phyloP scores from a whole-genome alignment of 2,329 filamentous ascomycete species.

The Fusarium zealandicum region DNA sequence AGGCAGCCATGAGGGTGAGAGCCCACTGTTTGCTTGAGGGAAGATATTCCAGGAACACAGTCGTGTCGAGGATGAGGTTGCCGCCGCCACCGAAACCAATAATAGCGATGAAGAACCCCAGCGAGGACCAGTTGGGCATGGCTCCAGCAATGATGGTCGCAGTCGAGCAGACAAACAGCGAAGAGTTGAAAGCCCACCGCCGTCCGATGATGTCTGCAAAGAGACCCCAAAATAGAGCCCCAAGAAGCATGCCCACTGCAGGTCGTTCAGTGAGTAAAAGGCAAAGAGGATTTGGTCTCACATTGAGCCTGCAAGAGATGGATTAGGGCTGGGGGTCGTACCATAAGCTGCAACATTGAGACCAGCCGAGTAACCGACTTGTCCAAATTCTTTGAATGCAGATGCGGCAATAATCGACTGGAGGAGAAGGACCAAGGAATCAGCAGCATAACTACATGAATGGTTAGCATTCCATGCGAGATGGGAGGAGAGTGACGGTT shows the following conservation, averaged over 20 bases:
- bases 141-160: constrained; percentile 68
- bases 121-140: constrained; percentile 69
- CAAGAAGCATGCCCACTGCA: constrained; percentile 56
- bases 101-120: constrained; percentile 69
- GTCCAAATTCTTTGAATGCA: constrained; percentile 66
- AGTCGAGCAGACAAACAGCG: constrained; percentile 68
- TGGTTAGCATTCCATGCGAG: neutral
- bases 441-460: constrained; percentile 54
- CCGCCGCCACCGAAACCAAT: constrained; percentile 66
- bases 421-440: constrained; percentile 58
- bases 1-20: constrained; percentile 53
- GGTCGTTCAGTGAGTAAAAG: too few relatives aligned
- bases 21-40: constrained; percentile 57
- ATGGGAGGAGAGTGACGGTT: neutral
- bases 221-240: constrained; percentile 73
- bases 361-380: constrained; percentile 60
- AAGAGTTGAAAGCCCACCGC: constrained; percentile 72
- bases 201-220: constrained; percentile 73
- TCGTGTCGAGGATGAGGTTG: constrained; percentile 59
- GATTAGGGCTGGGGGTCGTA: too few relatives aligned
- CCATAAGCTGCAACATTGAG: constrained; percentile 67
- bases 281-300: too few relatives aligned
- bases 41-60: constrained; percentile 61
- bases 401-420: constrained; percentile 68
- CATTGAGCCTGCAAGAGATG: too few relatives aligned